Evolutionary conservation across 2,329 filamentous ascomycete genomes (phyloP).

Genomic region (Beauveria medogensis): DNA sequence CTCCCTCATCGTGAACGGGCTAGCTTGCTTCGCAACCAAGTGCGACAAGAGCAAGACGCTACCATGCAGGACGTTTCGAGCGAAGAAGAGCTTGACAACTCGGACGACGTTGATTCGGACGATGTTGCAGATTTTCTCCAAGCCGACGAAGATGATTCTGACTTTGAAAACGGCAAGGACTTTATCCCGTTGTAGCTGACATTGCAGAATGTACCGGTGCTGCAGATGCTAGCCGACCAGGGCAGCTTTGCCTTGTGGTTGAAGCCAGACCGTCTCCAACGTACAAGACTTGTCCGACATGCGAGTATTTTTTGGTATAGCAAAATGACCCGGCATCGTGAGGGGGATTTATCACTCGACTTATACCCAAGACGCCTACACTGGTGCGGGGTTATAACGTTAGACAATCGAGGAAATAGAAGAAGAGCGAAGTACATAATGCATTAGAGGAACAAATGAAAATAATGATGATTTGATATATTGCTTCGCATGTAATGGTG

Average conservation of each 20-base stretch:
- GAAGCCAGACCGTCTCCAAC: neutral
- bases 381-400: neutral
- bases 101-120: conserved; percentile 74
- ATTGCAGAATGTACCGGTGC: neutral
- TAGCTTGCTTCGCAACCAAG: conserved; percentile 65
- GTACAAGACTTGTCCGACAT: neutral
- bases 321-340: neutral
- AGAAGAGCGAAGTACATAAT: neutral
- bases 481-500: neutral
- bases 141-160: conserved; percentile 44
- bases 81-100: conserved; percentile 64
- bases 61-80: conserved; percentile 65
- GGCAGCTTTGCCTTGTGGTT: neutral
- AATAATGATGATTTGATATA: neutral
- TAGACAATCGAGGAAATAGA: neutral
- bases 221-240: neutral
- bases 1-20: conserved; percentile 83
- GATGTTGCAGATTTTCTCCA: conserved; percentile 59
- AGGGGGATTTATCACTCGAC: neutral
- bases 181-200: conserved; percentile 40
- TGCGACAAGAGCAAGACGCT: conserved; percentile 44
- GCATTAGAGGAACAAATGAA: neutral
- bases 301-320: neutral
- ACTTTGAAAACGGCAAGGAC: conserved; percentile 51
- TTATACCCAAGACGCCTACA: neutral